Base-by-base conservation (phyloP, 495 filamentous ascomycete species). In the Antarctomyces pellizariae region DNA sequence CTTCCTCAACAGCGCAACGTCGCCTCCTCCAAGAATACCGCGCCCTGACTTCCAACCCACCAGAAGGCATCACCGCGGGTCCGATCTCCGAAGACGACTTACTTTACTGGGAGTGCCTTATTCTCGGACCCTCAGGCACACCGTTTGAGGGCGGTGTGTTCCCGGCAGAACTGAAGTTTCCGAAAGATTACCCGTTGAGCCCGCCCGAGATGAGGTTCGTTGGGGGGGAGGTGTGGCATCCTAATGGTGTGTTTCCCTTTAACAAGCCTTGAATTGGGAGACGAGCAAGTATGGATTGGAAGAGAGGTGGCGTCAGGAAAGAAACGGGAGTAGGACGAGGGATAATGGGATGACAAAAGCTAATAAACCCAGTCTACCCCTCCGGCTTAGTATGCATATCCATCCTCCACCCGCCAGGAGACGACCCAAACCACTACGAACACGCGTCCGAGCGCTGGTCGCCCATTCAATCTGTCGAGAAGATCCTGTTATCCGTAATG, bases 381-480 rank as follows among this genome's bases (percentile, higher is more conserved):
- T 77, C 69, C 44, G 86, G 86, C 32, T 56, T 72, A 11, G 86
- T 99, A 33, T 99, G 86, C 52, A 99, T 99, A 34, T 86, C 76
- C 8, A 99, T 99, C 56, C 68, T 99, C 6, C 86, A 99, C 53
- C 73, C 89, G 3, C 86, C 86, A n/a, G 83, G 82, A 36, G 89
- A 99, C 46, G 86, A 99, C 50, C 83, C 86, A 35, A 90, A 90
- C 49, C 89, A 95, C 49, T 99, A 99, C 57, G 86, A 99, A 52
- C 75, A 84, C 38, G 89, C 89, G 13, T 75, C 68, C 11, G 86
- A 99, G 57, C 64, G 86, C 25, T 99, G 86, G 86, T 75, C 68
- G 22, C 86, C 86, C 22, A 92, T 99, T 23, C 86, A 95, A 53
- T 79, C 71, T 31, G 82, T 93, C 36, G 89, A 95, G 60, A 95